These are phyloP conservation scores for Pneumocystis jirovecii DNA, from an alignment of 1,139 yeast genomes.

Conservation along the genomic window DNA sequence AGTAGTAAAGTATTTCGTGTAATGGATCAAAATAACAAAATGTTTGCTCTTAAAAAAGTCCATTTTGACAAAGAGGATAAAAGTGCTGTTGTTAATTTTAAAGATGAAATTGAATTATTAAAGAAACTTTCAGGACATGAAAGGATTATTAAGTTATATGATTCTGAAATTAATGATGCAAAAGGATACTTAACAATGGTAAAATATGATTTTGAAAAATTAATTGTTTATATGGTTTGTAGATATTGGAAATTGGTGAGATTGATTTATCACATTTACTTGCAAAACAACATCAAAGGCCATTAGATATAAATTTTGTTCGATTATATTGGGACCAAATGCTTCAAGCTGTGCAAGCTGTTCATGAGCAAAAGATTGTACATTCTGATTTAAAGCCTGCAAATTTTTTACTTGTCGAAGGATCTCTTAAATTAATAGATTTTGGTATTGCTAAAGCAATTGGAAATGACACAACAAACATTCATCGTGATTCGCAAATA, in stretches of 20 bases:
- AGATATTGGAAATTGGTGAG: conserved; percentile 91
- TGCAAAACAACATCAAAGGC: conserved; percentile 37
- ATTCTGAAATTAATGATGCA: conserved; percentile 52
- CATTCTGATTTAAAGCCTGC: conserved; percentile 96
- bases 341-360: conserved; percentile 70
- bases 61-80: conserved; percentile 69
- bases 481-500: conserved; percentile 78
- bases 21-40: conserved; percentile 35
- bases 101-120: conserved; percentile 76
- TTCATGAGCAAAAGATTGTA: conserved; percentile 75
- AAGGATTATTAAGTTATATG: conserved; percentile 67
- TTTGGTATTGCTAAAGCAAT: conserved; percentile 94
- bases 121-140: conserved; percentile 40
- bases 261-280: conserved; percentile 76
- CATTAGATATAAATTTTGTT: conserved; percentile 64
- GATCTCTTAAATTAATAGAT: conserved; percentile 74
- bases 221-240: not conserved
- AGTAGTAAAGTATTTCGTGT: conserved; percentile 85
- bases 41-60: conserved; percentile 74
- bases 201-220: not conserved
- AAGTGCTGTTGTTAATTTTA: conserved; percentile 56
- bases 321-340: conserved; percentile 70
- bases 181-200: conserved; percentile 35
- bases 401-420: conserved; percentile 75
- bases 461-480: conserved; percentile 80